phyloP scores from a whole-genome alignment of 805 yeast species.

The Priceomyces castillae region DNA sequence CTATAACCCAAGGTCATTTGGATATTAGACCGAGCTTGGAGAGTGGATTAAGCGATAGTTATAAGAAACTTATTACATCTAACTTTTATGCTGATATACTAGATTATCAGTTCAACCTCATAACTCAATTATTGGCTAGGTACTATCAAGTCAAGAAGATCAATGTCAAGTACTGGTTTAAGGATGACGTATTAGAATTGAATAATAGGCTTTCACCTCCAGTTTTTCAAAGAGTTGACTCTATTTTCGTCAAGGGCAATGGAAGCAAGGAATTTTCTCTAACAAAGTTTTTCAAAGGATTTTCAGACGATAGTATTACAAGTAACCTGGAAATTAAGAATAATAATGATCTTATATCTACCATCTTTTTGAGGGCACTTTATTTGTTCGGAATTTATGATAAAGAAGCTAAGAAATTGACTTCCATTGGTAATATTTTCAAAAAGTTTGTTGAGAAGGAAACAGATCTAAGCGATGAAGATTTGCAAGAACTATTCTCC shows the following conservation, averaged over 20 bases:
- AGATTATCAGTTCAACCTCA: constrained; percentile 60
- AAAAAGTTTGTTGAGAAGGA: constrained; percentile 25
- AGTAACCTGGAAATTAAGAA: constrained; percentile 32
- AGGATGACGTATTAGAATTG: constrained; percentile 41
- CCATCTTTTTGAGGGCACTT: constrained; percentile 53
- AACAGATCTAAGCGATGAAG: constrained; percentile 14
- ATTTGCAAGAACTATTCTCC: constrained; percentile 44
- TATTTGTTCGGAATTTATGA: constrained; percentile 50
- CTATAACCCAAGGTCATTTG: constrained; percentile 62
- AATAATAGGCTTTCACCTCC: constrained; percentile 57
- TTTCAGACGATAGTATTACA: constrained; percentile 16
- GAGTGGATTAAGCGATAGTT: constrained; percentile 56
- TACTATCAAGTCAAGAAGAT: constrained; percentile 78
- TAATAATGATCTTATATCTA: constrained; percentile 54
- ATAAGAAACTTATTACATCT: constrained; percentile 51
- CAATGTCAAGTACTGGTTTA: constrained; percentile 54
- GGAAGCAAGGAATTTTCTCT: constrained; percentile 23
- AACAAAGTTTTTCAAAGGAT: constrained; percentile 19
- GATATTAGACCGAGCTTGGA: constrained; percentile 67
- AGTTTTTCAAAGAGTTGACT: constrained; percentile 36
- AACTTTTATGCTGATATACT: constrained; percentile 48
- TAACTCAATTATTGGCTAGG: constrained; percentile 74
- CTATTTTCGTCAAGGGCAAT: constrained; percentile 17
- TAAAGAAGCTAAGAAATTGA: constrained; percentile 40
- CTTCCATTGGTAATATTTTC: constrained; percentile 52